These are phyloP conservation scores for Simplicillium sp. DNA, from an alignment of 2,329 filamentous ascomycete species.

Conservation along the genomic window DNA sequence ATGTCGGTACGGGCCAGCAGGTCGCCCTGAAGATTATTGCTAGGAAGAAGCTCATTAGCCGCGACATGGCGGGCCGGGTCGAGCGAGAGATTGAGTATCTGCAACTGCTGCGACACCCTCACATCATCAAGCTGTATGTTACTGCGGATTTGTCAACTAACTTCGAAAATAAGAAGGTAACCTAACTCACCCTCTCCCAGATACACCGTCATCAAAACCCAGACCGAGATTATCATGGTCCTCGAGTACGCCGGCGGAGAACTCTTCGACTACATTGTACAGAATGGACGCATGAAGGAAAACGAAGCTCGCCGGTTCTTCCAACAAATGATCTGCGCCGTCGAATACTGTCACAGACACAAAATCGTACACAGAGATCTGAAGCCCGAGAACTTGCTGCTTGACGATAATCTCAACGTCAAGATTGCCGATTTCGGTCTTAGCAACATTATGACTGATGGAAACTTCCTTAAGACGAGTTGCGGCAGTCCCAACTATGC, in stretches of 20 bases:
- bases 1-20: constrained; percentile 85
- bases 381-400: constrained; percentile 91
- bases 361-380: constrained; percentile 98
- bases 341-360: constrained; percentile 97
- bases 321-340: constrained; percentile 96
- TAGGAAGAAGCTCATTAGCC: constrained; percentile 87
- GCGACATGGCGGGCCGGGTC: constrained; percentile 95
- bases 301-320: constrained; percentile 94
- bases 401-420: constrained; percentile 93
- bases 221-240: constrained; percentile 96
- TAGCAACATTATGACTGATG: constrained; percentile 99
- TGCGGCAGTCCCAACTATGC: constrained; percentile 98
- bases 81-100: constrained; percentile 98
- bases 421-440: constrained; percentile 99
- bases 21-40: constrained; percentile 98
- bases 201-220: constrained; percentile 93
- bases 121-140: constrained; percentile 93
- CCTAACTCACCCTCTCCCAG: constrained; percentile 29
- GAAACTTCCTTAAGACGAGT: constrained; percentile 97
- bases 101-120: constrained; percentile 87
- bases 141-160: neutral
- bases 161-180: too few relatives aligned
- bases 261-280: constrained; percentile 96
- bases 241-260: constrained; percentile 95
- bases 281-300: constrained; percentile 85